Evolutionary conservation across 805 yeast genomes (phyloP), one percentile per base, ranked within the genome.

Genomic region (Yueomyces sp.): DNA sequence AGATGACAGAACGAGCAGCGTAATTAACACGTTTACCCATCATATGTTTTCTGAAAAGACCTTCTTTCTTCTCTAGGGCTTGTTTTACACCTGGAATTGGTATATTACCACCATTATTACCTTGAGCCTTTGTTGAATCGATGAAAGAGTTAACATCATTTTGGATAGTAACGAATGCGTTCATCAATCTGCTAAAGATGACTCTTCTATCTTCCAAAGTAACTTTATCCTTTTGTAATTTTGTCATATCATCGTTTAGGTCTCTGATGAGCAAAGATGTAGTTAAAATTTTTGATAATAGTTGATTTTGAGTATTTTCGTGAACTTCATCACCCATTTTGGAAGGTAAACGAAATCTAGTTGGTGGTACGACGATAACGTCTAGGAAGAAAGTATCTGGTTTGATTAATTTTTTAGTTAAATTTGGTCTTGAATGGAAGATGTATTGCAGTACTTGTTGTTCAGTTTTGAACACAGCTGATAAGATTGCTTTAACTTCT

Each of bases 1-100:
- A 88, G 66, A 92, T 92, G 56, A 92, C 99, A 7, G 98, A 90
- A 68, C 99, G 86, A 42, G 98, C 98, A 43, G 97, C 96, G 59
- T 85, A 90, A 64, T 92, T 94, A 47, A 92, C 99, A 72, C 99
- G 87, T 73, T 92, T 92, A 62, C 99, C 99, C 99, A 92, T 92
- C 98, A 92, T 92, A 60, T 92, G 95, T 63, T 90, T 92, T 71
- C 99, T 79, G 73, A 92, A 92, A 51, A 90, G 72, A 62, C 99
- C 99, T 67, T 92, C 99, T 63, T 92, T 92, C 79, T 92, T 90
- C 66, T 92, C 99, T 58, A 92, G 72, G 8, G 95, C 94, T 70
- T 92, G 98, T 63, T 92, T 92, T 56, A 92, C 78, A 69, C 99
- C 99, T 2, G 99, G 99, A 37, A 77, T 74, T 28, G 96, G 88